These are phyloP conservation scores for Amanita rimosa DNA, from an alignment of 768 basidiomycete species.

Conservation along the genomic window DNA sequence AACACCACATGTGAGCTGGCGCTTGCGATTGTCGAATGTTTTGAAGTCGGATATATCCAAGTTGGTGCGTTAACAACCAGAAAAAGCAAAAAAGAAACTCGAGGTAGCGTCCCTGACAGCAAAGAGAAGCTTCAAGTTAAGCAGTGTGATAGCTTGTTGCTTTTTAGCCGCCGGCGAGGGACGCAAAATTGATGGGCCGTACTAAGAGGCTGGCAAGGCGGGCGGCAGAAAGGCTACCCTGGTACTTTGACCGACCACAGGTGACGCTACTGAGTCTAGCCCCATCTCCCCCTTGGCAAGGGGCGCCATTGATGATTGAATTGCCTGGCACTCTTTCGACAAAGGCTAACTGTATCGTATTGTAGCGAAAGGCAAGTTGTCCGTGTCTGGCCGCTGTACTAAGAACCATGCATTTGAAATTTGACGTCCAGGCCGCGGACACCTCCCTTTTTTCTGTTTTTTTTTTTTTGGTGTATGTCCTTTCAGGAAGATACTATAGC, in stretches of 20 bases:
- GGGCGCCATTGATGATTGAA: neutral
- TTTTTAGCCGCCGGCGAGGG: neutral
- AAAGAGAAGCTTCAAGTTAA: neutral
- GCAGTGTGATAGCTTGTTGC: neutral
- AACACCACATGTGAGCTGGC: neutral
- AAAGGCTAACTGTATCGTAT: neutral
- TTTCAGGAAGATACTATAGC: no score
- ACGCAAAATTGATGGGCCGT: neutral
- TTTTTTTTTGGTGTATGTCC: no score
- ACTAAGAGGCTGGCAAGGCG: neutral
- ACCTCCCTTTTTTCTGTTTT: no score
- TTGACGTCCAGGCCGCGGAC: neutral
- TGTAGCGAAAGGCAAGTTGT: neutral
- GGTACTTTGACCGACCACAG: constrained; percentile 6
- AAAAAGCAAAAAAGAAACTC: neutral
- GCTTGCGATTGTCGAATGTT: neutral
- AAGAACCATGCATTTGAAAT: neutral
- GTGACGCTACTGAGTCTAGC: neutral
- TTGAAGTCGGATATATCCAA: neutral
- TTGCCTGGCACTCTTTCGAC: neutral
- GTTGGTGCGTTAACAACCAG: neutral
- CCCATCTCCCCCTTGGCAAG: neutral
- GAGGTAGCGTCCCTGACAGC: constrained; percentile 4
- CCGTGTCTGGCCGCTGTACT: neutral
- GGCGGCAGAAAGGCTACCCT: neutral